These are phyloP conservation scores for Neurospora discreta DNA, from an alignment of 495 filamentous ascomycete species.

Conservation along the genomic window DNA sequence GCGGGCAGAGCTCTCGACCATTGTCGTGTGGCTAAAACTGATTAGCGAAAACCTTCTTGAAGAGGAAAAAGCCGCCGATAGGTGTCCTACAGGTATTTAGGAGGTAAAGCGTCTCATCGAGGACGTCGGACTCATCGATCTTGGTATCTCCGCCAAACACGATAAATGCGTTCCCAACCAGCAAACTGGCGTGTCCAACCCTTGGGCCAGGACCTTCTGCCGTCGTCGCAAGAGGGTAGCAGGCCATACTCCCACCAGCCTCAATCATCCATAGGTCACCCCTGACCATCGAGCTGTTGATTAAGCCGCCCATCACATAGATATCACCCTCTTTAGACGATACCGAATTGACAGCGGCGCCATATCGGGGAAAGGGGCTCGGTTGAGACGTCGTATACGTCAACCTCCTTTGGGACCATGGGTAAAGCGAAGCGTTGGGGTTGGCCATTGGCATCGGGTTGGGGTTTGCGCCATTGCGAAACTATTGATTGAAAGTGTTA, in stretches of 20 bases:
- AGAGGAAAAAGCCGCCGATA: background rate
- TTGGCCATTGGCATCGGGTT: constrained; percentile 19
- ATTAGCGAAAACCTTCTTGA: constrained; percentile 12
- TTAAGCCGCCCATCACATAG: constrained; percentile 94
- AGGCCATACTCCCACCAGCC: constrained; percentile 74
- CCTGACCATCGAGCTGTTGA: constrained; percentile 88
- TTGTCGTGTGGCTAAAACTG: constrained; percentile 71
- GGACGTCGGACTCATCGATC: constrained; percentile 75
- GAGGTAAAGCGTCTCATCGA: constrained; percentile 94
- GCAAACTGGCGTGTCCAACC: constrained; percentile 87
- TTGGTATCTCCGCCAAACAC: constrained; percentile 99
- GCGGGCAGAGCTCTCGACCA: constrained; percentile 90
- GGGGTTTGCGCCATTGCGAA: constrained; percentile 31
- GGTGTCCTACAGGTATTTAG: constrained; percentile 81
- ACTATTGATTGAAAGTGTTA: constrained; percentile 19
- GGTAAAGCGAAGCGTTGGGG: constrained; percentile 61
- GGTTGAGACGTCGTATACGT: constrained; percentile 74
- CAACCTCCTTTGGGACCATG: constrained; percentile 85
- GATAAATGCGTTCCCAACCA: constrained; percentile 98
- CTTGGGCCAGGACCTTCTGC: constrained; percentile 90
- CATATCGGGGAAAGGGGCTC: constrained; percentile 93
- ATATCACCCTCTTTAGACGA: constrained; percentile 95
- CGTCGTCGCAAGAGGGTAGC: constrained; percentile 83
- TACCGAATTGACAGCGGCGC: constrained; percentile 85
- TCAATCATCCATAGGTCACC: constrained; percentile 98